Evolutionary conservation across 805 yeast genomes (phyloP).

Genomic region (Yarrowia keelungensis): DNA sequence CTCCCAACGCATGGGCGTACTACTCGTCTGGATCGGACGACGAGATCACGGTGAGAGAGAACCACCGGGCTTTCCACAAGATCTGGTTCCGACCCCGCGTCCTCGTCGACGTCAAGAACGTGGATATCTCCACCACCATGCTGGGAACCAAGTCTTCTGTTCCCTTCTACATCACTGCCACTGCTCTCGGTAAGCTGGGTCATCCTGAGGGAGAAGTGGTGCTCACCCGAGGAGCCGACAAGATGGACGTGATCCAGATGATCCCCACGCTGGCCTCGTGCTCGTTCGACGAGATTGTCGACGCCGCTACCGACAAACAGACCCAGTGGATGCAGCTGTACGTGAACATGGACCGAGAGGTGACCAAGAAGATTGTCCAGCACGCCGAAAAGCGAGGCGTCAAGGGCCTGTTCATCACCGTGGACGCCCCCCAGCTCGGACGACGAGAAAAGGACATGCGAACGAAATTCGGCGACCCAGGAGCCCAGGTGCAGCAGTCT

Average conservation of each 20-base stretch:
- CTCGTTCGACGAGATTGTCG: slow-evolving; percentile 83
- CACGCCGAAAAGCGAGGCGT: slow-evolving; percentile 77
- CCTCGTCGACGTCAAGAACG: slow-evolving; percentile 76
- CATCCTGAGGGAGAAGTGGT: slow-evolving; percentile 92
- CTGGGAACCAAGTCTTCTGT: slow-evolving; percentile 72
- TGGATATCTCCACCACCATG: slow-evolving; percentile 75
- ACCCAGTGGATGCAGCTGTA: slow-evolving; percentile 89
- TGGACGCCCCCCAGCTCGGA: slow-evolving; percentile 92
- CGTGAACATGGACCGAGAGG: slow-evolving; percentile 76
- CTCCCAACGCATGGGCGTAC: slow-evolving; percentile 88
- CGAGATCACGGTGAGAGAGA: slow-evolving; percentile 87
- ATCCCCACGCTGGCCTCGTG: slow-evolving; percentile 90
- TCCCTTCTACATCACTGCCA: slow-evolving; percentile 90
- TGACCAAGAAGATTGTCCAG: slow-evolving; percentile 65
- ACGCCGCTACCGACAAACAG: slow-evolving; percentile 69
- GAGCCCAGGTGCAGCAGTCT: slow-evolving; percentile 54
- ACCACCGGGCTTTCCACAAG: slow-evolving; percentile 87
- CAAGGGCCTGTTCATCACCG: slow-evolving; percentile 85
- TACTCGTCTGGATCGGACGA: slow-evolving; percentile 93
- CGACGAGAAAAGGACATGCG: slow-evolving; percentile 89
- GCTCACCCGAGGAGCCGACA: slow-evolving; percentile 81
- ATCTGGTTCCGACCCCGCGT: slow-evolving; percentile 86
- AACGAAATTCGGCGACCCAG: slow-evolving; percentile 62
- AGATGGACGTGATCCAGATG: slow-evolving; percentile 81
- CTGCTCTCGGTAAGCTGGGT: slow-evolving; percentile 91